Conservation (phyloP, 768 basidiomycete genomes). For the Lactifluus echinatus region DNA sequence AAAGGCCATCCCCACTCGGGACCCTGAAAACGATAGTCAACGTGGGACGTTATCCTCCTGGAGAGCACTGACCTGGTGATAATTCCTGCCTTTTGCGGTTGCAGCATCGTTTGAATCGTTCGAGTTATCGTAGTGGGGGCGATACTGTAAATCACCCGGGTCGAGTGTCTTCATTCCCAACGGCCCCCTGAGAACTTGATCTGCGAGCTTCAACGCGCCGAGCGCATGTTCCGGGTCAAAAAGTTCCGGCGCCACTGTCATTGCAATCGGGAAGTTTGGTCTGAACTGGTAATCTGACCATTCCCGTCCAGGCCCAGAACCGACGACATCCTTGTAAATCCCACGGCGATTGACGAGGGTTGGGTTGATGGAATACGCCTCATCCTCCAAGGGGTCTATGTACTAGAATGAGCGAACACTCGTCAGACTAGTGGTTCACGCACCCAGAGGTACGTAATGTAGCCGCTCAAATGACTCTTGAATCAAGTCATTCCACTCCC, state of each 20-base stretch:
- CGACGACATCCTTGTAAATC: slow-evolving; percentile 97
- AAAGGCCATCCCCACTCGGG: slow-evolving; percentile 95
- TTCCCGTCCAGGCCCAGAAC: slow-evolving; percentile 77
- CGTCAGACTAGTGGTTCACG: slow-evolving; percentile 20
- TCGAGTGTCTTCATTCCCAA: slow-evolving; percentile 97
- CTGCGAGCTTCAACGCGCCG: slow-evolving; percentile 69
- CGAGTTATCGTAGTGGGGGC: slow-evolving; percentile 86
- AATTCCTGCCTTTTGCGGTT: slow-evolving; percentile 90
- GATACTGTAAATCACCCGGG: slow-evolving; percentile 78
- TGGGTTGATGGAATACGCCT: slow-evolving; percentile 58
- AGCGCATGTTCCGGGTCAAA: slow-evolving; percentile 79
- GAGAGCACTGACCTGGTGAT: slow-evolving; percentile 61
- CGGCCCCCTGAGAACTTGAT: slow-evolving; percentile 73
- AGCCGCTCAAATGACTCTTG: slow-evolving; percentile 81
- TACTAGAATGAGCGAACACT: not conserved
- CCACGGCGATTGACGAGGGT: slow-evolving; percentile 78
- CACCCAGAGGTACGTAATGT: slow-evolving; percentile 84
- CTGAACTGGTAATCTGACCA: slow-evolving; percentile 98
- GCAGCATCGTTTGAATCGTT: slow-evolving; percentile 80
- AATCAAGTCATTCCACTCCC: slow-evolving; percentile 82
- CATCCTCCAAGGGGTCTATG: slow-evolving; percentile 64
- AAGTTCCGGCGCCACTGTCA: slow-evolving; percentile 94
- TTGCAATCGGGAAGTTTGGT: slow-evolving; percentile 90
- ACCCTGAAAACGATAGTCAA: slow-evolving; percentile 41
- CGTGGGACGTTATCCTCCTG: slow-evolving; percentile 8